Evolutionary conservation across 176 grass and related monocot genomes (phyloP).

Genomic region (Tuctoria greenei): DNA sequence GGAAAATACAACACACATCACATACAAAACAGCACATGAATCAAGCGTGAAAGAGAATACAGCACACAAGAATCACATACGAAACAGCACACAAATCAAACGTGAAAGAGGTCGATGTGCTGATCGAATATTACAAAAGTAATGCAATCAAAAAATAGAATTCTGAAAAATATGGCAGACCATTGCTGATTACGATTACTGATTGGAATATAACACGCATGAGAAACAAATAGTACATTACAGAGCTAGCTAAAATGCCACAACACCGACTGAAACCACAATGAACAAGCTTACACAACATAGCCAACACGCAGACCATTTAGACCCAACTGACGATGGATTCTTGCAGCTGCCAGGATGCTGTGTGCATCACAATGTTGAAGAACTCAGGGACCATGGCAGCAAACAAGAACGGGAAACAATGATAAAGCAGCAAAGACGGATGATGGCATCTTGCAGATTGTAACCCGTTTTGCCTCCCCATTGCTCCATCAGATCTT

Average conservation of each 20-base stretch:
- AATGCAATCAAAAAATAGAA: background rate
- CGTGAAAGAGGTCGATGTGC: background rate
- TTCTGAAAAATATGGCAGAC: slow-evolving; percentile 28
- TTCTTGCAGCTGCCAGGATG: slow-evolving; percentile 59
- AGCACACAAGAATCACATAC: background rate
- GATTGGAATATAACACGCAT: slow-evolving; percentile 49
- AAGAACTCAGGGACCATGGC: slow-evolving; percentile 23
- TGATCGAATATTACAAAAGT: background rate
- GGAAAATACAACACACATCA: background rate
- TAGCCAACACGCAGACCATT: slow-evolving; percentile 66
- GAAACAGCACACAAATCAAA: background rate
- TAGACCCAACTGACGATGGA: slow-evolving; percentile 36
- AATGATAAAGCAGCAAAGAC: slow-evolving; percentile 39
- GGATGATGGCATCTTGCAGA: slow-evolving; percentile 27
- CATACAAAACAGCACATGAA: background rate
- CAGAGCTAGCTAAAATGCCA: slow-evolving; percentile 63
- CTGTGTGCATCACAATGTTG: slow-evolving; percentile 38
- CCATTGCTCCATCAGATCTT: slow-evolving; percentile 67
- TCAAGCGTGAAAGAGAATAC: background rate
- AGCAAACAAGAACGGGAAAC: slow-evolving; percentile 49
- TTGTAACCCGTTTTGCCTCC: slow-evolving; percentile 13
- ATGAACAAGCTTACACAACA: slow-evolving; percentile 58
- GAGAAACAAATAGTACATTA: slow-evolving; percentile 45
- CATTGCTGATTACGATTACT: slow-evolving; percentile 59
- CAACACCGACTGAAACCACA: slow-evolving; percentile 48